Percentiles rank a stretch among this genome's conserved stretches.
Conservation (phyloP, 139 green algal genomes). For the Volvox reticuliferus region DNA sequence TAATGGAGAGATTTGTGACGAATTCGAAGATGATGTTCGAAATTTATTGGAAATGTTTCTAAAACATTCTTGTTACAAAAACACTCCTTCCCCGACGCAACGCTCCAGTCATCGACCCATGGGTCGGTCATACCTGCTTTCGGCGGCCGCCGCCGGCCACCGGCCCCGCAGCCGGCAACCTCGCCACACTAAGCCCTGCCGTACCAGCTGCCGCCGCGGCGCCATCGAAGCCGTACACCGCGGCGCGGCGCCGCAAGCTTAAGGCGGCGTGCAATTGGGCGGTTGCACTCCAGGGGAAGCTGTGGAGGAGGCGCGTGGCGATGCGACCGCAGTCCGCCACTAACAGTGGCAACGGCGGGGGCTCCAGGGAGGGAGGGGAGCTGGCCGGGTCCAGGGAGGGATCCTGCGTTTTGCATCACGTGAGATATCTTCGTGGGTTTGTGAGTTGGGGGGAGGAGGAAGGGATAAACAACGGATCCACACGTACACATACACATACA, state of each 20-base stretch:
- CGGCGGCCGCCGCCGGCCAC: background rate
- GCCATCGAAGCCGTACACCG: background rate
- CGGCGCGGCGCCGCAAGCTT: constrained; percentile 53
- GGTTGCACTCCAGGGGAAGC: constrained; percentile 60
- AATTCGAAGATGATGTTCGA: too few species aligned
- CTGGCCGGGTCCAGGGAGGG: constrained; percentile 30
- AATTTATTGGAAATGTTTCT: too few species aligned
- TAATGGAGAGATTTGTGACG: too few species aligned
- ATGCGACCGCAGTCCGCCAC: constrained; percentile 47
- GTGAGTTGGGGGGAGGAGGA: background rate
- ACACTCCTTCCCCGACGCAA: too few species aligned
- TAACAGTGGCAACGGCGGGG: constrained; percentile 42
- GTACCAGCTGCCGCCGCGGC: background rate
- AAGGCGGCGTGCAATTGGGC: constrained; percentile 64
- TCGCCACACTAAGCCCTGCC: background rate
- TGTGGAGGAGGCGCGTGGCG: constrained; percentile 54
- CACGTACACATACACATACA: background rate
- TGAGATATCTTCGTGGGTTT: background rate
- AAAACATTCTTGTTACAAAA: too few species aligned
- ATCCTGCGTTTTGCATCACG: constrained; percentile 9
- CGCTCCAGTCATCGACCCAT: background rate
- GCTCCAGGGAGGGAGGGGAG: constrained; percentile 1
- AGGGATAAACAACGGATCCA: background rate
- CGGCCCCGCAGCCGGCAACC: constrained; percentile 27
- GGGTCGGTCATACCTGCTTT: background rate